Percentiles rank a stretch among this genome's conserved stretches.
phyloP scores from a whole-genome alignment of 768 basidiomycete species.

The Tremella yokohamensis region DNA sequence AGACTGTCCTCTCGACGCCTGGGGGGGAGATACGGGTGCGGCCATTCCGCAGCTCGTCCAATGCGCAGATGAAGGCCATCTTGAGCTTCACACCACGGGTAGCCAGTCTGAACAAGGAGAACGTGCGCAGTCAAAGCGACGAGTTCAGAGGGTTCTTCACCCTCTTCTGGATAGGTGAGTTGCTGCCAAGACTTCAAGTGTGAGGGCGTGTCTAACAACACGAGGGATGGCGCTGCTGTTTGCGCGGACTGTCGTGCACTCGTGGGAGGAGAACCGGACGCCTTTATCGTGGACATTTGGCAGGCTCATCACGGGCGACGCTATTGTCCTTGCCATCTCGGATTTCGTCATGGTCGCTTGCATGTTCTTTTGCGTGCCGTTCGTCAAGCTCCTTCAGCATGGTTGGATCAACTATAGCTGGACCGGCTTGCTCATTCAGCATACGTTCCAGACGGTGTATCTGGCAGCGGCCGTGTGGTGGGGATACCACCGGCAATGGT shows the following conservation, averaged over 20 bases:
- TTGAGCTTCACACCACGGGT: constrained; percentile 82
- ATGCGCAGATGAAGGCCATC: constrained; percentile 74
- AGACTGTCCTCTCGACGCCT: constrained; percentile 26
- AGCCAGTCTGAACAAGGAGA: constrained; percentile 77
- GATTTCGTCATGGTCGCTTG: constrained; percentile 75
- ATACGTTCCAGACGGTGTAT: constrained; percentile 68
- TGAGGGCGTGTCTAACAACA: not conserved
- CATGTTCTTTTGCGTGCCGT: constrained; percentile 73
- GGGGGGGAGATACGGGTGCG: constrained; percentile 40
- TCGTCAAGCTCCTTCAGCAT: constrained; percentile 69
- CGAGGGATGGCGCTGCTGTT: constrained; percentile 67
- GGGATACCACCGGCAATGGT: constrained; percentile 93
- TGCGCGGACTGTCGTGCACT: constrained; percentile 58
- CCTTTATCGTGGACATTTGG: constrained; percentile 77
- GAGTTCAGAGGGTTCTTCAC: constrained; percentile 94
- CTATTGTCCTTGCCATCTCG: constrained; percentile 71
- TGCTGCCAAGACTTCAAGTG: not conserved
- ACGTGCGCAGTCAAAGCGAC: constrained; percentile 69
- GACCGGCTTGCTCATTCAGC: constrained; percentile 73
- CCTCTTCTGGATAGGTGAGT: constrained; percentile 69
- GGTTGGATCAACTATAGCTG: constrained; percentile 80
- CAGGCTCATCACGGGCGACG: constrained; percentile 80
- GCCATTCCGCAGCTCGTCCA: constrained; percentile 61
- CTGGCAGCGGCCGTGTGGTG: constrained; percentile 74
- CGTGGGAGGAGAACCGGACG: constrained; percentile 70